Percentiles rank a stretch among this genome's conserved stretches.
Conservation (phyloP, 2,329 filamentous ascomycete species). For the Penicillium capsulatum region DNA sequence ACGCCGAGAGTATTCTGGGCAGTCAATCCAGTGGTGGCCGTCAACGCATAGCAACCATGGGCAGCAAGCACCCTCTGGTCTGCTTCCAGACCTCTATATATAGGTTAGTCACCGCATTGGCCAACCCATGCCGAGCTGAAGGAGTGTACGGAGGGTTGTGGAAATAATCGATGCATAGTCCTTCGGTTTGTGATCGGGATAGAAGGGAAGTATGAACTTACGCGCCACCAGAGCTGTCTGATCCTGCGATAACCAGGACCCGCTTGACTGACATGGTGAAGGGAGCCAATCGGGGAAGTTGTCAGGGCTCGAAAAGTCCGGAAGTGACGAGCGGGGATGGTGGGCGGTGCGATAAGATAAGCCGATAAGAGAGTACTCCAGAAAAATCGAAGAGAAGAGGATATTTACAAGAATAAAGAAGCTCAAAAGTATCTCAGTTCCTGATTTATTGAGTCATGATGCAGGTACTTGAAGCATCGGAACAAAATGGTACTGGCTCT, state of each 20-base stretch:
- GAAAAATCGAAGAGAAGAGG: too few species aligned
- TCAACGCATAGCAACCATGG: constrained; percentile 94
- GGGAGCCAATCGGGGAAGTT: constrained; percentile 12
- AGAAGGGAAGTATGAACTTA: constrained; percentile 44
- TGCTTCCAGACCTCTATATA: constrained; percentile 76
- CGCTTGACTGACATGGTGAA: constrained; percentile 43
- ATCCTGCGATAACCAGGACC: constrained; percentile 79
- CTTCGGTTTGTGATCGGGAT: constrained; percentile 4
- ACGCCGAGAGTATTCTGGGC: constrained; percentile 90
- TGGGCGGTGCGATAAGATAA: constrained; percentile 17
- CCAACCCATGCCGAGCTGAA: neutral
- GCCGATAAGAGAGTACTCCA: neutral
- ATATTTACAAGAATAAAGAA: too few species aligned
- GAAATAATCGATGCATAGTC: constrained; percentile 3
- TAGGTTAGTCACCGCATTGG: constrained; percentile 9
- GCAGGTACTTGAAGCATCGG: too few species aligned
- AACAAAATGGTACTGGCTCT: too few species aligned
- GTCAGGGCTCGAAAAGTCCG: constrained; percentile 1
- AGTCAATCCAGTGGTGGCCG: constrained; percentile 90
- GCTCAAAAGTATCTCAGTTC: too few species aligned
- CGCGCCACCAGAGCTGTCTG: constrained; percentile 88
- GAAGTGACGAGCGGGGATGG: constrained; percentile 4
- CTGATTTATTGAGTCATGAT: too few species aligned
- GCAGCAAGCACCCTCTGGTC: constrained; percentile 92
- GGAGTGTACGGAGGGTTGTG: neutral